Evolutionary conservation across 225 moss, liverwort and hornwort species (phyloP).

Genomic region (Pseudoscleropodium purum): DNA sequence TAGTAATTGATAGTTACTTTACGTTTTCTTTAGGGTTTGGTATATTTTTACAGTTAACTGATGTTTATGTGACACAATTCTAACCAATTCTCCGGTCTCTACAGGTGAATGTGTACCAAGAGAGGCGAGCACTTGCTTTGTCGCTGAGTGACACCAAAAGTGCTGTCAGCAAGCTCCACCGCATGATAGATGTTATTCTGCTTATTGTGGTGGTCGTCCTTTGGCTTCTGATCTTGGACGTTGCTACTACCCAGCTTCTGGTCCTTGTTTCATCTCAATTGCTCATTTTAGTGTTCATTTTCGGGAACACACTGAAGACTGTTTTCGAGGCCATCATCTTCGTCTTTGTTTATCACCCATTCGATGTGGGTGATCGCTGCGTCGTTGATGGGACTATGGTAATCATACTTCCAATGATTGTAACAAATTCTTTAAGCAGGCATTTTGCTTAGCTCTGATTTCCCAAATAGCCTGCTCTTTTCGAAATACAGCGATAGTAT

Average conservation of each 20-base stretch:
- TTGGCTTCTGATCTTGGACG: constrained; percentile 49
- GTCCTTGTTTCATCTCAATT: constrained; percentile 69
- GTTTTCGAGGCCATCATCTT: constrained; percentile 81
- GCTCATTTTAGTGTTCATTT: constrained; percentile 70
- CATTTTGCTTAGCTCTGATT: background rate
- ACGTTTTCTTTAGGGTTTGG: too few species aligned
- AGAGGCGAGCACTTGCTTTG: constrained; percentile 51
- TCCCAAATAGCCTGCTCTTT: background rate
- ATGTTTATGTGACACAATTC: background rate
- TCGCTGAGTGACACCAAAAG: constrained; percentile 84
- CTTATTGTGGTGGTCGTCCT: constrained; percentile 33
- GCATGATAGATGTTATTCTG: constrained; percentile 35
- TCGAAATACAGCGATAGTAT: background rate
- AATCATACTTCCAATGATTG: background rate
- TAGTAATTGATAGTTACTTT: background rate
- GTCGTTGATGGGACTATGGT: constrained; percentile 74
- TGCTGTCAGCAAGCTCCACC: constrained; percentile 57
- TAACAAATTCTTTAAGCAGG: background rate
- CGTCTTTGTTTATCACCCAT: constrained; percentile 89
- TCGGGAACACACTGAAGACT: constrained; percentile 82
- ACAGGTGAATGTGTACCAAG: constrained; percentile 53
- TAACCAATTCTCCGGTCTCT: background rate
- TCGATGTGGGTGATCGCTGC: constrained; percentile 93
- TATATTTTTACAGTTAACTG: background rate
- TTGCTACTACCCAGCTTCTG: constrained; percentile 48